Conservation (phyloP, 345 rosid genomes). For the Geranium brycei region DNA sequence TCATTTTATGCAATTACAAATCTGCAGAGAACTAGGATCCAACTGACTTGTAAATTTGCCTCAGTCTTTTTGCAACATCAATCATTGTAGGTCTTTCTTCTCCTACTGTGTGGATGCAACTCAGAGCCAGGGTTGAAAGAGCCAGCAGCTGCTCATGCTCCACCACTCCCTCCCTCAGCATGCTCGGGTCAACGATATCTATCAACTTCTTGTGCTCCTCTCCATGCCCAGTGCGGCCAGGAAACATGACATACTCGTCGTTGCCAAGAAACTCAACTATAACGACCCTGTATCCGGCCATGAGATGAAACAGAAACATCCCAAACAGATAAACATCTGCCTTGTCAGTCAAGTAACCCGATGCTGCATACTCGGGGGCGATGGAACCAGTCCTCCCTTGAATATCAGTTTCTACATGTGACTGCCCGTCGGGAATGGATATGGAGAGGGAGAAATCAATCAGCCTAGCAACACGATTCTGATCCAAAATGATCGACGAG, state of each 20-base stretch:
- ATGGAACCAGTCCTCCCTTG: neutral
- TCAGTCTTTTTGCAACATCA: neutral
- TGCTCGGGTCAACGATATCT: neutral
- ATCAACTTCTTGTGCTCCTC: neutral
- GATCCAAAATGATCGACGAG: neutral
- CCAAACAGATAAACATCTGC: neutral
- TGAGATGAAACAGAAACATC: neutral
- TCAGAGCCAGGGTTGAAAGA: neutral
- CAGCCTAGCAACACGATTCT: neutral
- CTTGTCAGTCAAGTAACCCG: neutral
- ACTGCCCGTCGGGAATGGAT: neutral
- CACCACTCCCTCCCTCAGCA: neutral
- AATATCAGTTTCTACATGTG: neutral
- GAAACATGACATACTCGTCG: neutral
- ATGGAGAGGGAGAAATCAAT: neutral
- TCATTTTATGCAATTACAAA: neutral
- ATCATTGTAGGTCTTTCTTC: neutral
- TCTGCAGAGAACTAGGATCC: neutral
- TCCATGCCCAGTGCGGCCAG: neutral
- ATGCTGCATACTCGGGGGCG: neutral
- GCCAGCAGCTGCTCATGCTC: neutral
- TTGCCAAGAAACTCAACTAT: neutral
- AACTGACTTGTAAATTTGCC: neutral
- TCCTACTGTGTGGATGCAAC: neutral
- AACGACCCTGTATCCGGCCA: neutral